phyloP scores from a whole-genome alignment of 805 yeast genomes.

The Candida lessepsii region DNA sequence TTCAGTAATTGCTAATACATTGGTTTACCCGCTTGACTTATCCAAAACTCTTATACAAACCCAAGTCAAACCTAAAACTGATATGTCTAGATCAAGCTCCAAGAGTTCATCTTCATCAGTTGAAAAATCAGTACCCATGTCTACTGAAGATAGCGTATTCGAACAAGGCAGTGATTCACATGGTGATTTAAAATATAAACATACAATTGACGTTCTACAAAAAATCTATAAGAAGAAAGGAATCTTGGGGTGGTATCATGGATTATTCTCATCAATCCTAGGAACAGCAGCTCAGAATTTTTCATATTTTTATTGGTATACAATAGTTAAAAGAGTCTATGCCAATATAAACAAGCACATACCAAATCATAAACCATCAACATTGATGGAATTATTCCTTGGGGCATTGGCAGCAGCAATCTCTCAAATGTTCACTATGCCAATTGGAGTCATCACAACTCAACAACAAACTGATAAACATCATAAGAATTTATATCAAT shows the following conservation, averaged over 20 bases:
- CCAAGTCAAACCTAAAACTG: constrained; percentile 43
- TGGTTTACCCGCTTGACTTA: constrained; percentile 79
- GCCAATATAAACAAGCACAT: constrained; percentile 35
- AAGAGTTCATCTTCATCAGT: not conserved
- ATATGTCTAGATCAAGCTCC: constrained; percentile 10
- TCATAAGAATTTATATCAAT: constrained; percentile 30
- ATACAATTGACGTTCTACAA: constrained; percentile 59
- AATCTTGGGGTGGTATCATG: constrained; percentile 66
- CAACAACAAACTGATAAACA: constrained; percentile 54
- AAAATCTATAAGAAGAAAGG: constrained; percentile 63
- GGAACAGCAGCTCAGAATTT: constrained; percentile 79
- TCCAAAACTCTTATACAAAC: constrained; percentile 77
- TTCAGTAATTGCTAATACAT: constrained; percentile 72
- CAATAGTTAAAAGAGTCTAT: constrained; percentile 61
- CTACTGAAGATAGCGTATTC: constrained; percentile 16
- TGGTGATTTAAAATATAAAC: constrained; percentile 44
- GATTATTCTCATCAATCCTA: constrained; percentile 61
- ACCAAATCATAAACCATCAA: constrained; percentile 44
- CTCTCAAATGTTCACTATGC: constrained; percentile 77
- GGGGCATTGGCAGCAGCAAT: constrained; percentile 83
- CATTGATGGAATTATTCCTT: constrained; percentile 65
- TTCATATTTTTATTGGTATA: constrained; percentile 86
- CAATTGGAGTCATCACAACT: constrained; percentile 72
- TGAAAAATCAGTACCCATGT: not conserved
- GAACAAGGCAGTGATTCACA: constrained; percentile 15